A percentile compares a stretch with the other conserved stretches of the same genome.
Evolutionary conservation across 2,329 filamentous ascomycete species (phyloP).

Genomic region (Paraphaeosphaeria sporulosa): DNA sequence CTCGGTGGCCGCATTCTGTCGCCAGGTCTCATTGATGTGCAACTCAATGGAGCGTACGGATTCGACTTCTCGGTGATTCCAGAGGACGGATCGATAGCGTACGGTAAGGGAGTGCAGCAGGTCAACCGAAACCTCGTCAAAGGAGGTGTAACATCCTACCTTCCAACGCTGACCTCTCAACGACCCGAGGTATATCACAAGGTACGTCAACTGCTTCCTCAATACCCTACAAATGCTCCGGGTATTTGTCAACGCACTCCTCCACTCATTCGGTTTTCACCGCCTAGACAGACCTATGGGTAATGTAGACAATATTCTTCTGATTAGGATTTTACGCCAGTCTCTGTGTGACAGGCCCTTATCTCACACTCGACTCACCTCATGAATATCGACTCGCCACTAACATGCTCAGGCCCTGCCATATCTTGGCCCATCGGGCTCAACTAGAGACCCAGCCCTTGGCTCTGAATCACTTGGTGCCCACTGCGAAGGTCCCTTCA

Average conservation of each 20-base stretch:
- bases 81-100: conserved; percentile 65
- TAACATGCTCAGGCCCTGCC: conserved; percentile 67
- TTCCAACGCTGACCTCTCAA: conserved; percentile 86
- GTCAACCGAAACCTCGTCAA: conserved; percentile 75
- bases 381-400: conserved; percentile 2
- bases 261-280: neutral
- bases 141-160: conserved; percentile 87
- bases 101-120: conserved; percentile 74
- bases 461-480: conserved; percentile 89
- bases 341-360: neutral
- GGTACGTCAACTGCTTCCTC: conserved; percentile 50
- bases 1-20: conserved; percentile 83
- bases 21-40: conserved; percentile 87
- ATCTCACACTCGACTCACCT: neutral
- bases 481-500: conserved; percentile 90
- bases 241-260: neutral
- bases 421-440: conserved; percentile 76
- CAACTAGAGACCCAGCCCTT: conserved; percentile 65
- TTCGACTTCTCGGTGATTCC: conserved; percentile 88
- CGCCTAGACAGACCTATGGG: neutral
- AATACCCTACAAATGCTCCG: neutral
- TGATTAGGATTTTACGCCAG: neutral
- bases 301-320: neutral
- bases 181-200: conserved; percentile 81
- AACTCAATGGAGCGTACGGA: conserved; percentile 90